These are phyloP conservation scores for Verticillium zaregamsianum DNA, from an alignment of 2,329 filamentous ascomycete species.

Conservation along the genomic window DNA sequence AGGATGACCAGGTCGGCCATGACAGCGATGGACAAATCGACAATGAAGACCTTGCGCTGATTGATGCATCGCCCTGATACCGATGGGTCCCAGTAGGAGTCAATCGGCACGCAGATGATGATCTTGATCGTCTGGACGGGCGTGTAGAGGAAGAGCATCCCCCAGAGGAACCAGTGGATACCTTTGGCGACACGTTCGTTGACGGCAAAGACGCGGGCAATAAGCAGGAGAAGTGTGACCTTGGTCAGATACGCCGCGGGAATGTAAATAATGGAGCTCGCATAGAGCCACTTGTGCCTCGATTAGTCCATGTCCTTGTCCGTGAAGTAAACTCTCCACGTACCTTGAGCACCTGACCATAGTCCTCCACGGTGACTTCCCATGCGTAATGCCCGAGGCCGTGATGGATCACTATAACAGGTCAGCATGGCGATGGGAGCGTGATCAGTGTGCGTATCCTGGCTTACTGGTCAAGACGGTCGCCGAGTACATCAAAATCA, in stretches of 20 bases:
- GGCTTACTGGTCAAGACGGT: conserved; percentile 7
- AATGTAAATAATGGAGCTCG: conserved; percentile 21
- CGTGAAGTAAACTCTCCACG: neutral
- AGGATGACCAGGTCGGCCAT: conserved; percentile 28
- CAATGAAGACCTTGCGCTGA: conserved; percentile 24
- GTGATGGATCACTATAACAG: conserved; percentile 15
- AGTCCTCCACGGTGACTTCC: conserved; percentile 15
- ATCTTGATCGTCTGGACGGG: conserved; percentile 22
- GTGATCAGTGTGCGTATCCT: neutral
- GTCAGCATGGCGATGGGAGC: neutral
- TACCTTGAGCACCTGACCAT: conserved; percentile 13
- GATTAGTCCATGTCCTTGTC: neutral
- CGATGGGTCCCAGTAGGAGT: conserved; percentile 17
- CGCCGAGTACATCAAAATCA: conserved; percentile 4
- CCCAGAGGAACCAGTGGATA: conserved; percentile 22
- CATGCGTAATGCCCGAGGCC: conserved; percentile 18
- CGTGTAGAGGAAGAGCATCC: conserved; percentile 19
- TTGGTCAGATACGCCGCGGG: conserved; percentile 25
- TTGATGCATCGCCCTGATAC: conserved; percentile 21
- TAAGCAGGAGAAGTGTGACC: conserved; percentile 25
- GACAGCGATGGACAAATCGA: conserved; percentile 25
- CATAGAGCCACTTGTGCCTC: conserved; percentile 19
- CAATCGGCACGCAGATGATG: conserved; percentile 18
- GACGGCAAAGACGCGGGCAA: conserved; percentile 24
- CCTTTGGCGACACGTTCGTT: conserved; percentile 16